Evolutionary conservation across 208 protist species (phyloP).

Genomic region (Trichomonas tenax): DNA sequence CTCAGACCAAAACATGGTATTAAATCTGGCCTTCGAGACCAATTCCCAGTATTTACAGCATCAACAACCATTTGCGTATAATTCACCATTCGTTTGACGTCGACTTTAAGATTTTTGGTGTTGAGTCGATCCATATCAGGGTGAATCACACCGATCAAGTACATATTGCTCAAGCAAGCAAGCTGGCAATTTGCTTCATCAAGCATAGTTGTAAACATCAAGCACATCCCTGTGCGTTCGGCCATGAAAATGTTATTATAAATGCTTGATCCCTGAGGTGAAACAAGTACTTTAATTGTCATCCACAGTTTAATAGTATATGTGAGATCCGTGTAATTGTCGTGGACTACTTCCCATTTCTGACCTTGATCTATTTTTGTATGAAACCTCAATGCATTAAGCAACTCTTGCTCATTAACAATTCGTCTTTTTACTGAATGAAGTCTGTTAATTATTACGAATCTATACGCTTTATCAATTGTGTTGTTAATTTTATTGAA

Average conservation of each 20-base stretch:
- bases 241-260: neutral
- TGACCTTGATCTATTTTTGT: neutral
- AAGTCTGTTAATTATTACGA: neutral
- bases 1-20: too few relatives aligned
- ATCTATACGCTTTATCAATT: neutral
- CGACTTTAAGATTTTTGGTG: neutral
- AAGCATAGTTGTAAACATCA: neutral
- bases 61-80: neutral
- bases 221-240: neutral
- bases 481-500: neutral
- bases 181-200: neutral
- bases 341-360: neutral
- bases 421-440: neutral
- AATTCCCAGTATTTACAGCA: neutral
- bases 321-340: neutral
- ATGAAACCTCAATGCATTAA: neutral
- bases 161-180: neutral
- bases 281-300: neutral
- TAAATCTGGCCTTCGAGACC: neutral
- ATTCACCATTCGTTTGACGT: neutral
- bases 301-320: neutral
- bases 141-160: neutral
- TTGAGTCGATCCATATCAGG: neutral
- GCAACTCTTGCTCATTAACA: neutral
- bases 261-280: neutral